Conservation (phyloP, 352 stramenopile genomes). For the Pythium dissotocum region DNA sequence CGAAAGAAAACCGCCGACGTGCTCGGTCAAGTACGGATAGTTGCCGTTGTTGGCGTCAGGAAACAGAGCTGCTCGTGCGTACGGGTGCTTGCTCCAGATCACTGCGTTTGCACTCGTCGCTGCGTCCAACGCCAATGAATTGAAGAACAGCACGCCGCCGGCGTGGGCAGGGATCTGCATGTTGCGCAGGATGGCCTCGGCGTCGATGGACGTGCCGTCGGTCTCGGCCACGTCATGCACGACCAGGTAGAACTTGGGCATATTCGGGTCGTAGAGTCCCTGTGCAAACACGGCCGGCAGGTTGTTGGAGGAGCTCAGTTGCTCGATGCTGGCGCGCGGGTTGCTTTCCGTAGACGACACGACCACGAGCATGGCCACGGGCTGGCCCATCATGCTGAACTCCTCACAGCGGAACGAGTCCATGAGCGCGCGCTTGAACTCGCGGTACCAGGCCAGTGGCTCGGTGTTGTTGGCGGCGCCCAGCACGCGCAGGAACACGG, state of each 20-base stretch:
- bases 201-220: constrained; percentile 75
- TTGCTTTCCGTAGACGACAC: constrained; percentile 84
- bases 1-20: constrained; percentile 52
- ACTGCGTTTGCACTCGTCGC: constrained; percentile 30
- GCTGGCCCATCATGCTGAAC: constrained; percentile 73
- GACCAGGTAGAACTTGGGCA: constrained; percentile 89
- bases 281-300: constrained; percentile 66
- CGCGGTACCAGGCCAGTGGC: constrained; percentile 76
- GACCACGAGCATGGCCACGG: constrained; percentile 71
- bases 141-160: constrained; percentile 64
- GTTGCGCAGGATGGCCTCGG: constrained; percentile 71
- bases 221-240: constrained; percentile 85
- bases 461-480: constrained; percentile 43
- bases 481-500: constrained; percentile 63
- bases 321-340: constrained; percentile 71
- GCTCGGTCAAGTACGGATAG: constrained; percentile 33
- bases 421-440: constrained; percentile 78
- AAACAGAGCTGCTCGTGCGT: constrained; percentile 62
- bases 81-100: constrained; percentile 58
- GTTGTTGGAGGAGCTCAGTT: constrained; percentile 48
- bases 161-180: constrained; percentile 54
- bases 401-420: constrained; percentile 86
- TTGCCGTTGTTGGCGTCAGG: constrained; percentile 32
- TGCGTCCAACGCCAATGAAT: constrained; percentile 50
- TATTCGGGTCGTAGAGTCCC: constrained; percentile 74